Base-by-base conservation (phyloP, 306 rosid genomes). In the Malus orientalis region DNA sequence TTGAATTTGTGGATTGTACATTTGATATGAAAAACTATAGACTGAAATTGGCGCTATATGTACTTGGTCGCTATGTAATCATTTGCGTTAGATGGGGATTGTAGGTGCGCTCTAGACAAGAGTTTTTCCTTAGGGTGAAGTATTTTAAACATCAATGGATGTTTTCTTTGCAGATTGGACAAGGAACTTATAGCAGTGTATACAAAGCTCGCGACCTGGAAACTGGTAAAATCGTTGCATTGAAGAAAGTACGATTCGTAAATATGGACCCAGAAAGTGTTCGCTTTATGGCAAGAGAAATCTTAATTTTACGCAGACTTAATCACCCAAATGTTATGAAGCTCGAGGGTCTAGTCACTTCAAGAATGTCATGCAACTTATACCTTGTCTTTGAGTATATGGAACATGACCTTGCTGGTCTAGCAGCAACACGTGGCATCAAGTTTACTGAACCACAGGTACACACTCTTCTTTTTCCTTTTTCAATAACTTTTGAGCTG, bases 201-300 rank as follows among this genome's bases (percentile, higher is more conserved):
- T 88, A 89, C 73, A 95, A 78, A 84, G 97, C 99, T 70, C 86
- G 86, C 55, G 99, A 95, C 77, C 89, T 87, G 71, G 93, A 89
- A 78, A 92, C 91, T 49, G 96, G 93, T 77, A 92, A 95, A 86
- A 79, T 78, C 13, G 97, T 92, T 75, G 99, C 97, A 47, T 65
- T 92, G 84, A 95, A 95, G 85, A 92, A 95, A 85, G 99, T 95
- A 70, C 84, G 99, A 3, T 95, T 95, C 76, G 87, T 91, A 40
- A 87, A 89, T 77, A 79, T 82, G 85, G 99, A 95, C 68, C 85
- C 88, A 0, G 97, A 92, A 86, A 95, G 99, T 81, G 97, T 95
- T 5, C 92, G 96, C 32, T 95, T 95, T 73, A 95, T 95, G 98
- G 98, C 97, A 23, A 90, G 97, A 78, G 98, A 95, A 81, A 92